Evolutionary conservation across 805 yeast species (phyloP), one percentile per base, ranked within the genome.

Genomic region (Candida quercuum): DNA sequence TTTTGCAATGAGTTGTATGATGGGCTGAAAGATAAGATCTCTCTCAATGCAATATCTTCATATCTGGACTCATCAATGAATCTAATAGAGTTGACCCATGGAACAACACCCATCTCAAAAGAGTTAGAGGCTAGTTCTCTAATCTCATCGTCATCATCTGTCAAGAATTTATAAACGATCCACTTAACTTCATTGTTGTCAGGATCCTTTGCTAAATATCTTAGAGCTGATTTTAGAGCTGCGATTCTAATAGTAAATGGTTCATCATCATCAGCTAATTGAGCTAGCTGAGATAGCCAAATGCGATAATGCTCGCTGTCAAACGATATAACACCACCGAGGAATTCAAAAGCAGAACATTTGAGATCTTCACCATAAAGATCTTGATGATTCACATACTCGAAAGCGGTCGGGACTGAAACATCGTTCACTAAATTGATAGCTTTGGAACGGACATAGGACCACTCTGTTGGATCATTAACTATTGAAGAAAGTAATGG

Each of bases 91-190:
- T 53, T 54, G 20, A 49, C 54, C 29, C 60, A 53, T 10, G 74
- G 65, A 17, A 68, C 61, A 18, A 71, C 52, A 15, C 63, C 41
- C 4, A 40, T 26, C 3, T 67, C 53, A 14, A 78, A 53, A 38
- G 63, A 64, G 2, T 46, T 32, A 0, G 85, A 64, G 0, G 85
- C 72, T 3, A 48, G 14, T 1, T 59, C 57, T 39, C 94, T 63
- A 6, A 84, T 59, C 12, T 69, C 76, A 11, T 67, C 74, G 47
- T 82, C 91, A 49, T 86, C 95, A 56, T 86, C 95, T 36, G 60
- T 60, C 18, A 81, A 52, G 43, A 62, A 67, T 12, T 58, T 52
- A 40, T 64, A 66, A 1, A 69, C 49, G 5, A 60, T 39, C 34
- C 55, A 45, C 6, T 43, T 46, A 17, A 60, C 61, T 12, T 38